These are phyloP conservation scores for Hyaloscypha variabilis DNA, from an alignment of 495 filamentous ascomycete genomes.

Conservation along the genomic window DNA sequence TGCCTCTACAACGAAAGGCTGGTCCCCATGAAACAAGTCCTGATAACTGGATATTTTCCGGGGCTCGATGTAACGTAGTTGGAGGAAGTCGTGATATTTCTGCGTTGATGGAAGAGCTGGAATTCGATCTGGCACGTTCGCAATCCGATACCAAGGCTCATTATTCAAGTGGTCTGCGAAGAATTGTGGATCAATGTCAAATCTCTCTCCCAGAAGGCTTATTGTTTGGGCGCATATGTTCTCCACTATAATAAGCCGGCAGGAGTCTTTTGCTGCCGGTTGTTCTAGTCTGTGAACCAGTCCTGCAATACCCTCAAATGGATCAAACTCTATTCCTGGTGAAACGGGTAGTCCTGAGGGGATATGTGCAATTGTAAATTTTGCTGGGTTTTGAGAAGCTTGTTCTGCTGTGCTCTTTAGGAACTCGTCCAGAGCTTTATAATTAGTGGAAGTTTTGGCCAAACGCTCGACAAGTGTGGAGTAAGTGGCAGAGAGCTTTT, in stretches of 20 bases:
- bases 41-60: not conserved
- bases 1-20: not conserved
- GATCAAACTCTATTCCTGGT: not conserved
- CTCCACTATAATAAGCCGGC: conserved; percentile 12
- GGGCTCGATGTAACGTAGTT: conserved; percentile 11
- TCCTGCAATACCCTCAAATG: not conserved
- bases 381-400: not conserved
- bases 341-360: not conserved
- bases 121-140: conserved; percentile 6
- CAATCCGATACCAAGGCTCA: conserved; percentile 16
- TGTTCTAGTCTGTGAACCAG: not conserved
- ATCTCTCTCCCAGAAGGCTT: conserved; percentile 1
- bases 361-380: conserved; percentile 1
- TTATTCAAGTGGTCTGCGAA: conserved; percentile 18
- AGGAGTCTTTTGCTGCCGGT: not conserved
- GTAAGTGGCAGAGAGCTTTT: not conserved
- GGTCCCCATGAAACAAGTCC: not conserved
- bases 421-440: not conserved
- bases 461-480: not conserved
- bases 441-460: conserved; percentile 1
- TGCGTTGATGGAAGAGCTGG: conserved; percentile 14
- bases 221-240: conserved; percentile 14
- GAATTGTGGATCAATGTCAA: conserved; percentile 19
- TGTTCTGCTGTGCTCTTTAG: not conserved
- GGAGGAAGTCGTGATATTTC: conserved; percentile 8